Conservation (phyloP, 116 monocot genomes). For the Cymodocea nodosa region DNA sequence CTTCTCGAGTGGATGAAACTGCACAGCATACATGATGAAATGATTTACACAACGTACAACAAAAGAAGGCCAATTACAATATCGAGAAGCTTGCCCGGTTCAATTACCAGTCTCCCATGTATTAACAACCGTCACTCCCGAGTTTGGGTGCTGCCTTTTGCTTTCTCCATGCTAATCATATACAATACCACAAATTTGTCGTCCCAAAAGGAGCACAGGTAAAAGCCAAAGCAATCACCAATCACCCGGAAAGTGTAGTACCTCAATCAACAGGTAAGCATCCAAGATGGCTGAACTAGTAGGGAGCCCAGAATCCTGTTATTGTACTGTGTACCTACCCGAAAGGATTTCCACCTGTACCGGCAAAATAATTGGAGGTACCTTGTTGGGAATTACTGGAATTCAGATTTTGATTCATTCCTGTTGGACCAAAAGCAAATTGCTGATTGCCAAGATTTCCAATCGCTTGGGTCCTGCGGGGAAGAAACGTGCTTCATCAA, state of each 20-base stretch:
- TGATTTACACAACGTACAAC: background rate
- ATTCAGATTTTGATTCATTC: constrained; percentile 19
- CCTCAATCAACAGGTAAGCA: background rate
- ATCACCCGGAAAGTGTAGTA: background rate
- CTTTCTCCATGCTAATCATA: background rate
- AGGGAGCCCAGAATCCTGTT: background rate
- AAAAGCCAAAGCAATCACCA: background rate
- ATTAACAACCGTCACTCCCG: background rate
- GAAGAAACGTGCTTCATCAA: background rate
- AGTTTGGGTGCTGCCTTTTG: background rate
- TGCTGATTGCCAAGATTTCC: constrained; percentile 17
- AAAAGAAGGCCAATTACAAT: background rate
- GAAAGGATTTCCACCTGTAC: constrained; percentile 67
- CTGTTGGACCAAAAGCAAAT: constrained; percentile 15
- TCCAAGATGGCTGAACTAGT: background rate
- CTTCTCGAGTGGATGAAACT: background rate
- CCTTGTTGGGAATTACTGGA: constrained; percentile 19
- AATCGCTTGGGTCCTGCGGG: constrained; percentile 37
- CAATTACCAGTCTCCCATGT: background rate
- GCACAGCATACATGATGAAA: background rate
- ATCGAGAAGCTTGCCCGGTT: background rate
- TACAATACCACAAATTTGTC: background rate
- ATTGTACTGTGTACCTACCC: constrained; percentile 18
- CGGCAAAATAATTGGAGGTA: constrained; percentile 32
- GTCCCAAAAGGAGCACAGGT: background rate